These are phyloP conservation scores for Dactylellina drechsleri DNA, from an alignment of 2,329 filamentous ascomycete genomes.

Conservation along the genomic window DNA sequence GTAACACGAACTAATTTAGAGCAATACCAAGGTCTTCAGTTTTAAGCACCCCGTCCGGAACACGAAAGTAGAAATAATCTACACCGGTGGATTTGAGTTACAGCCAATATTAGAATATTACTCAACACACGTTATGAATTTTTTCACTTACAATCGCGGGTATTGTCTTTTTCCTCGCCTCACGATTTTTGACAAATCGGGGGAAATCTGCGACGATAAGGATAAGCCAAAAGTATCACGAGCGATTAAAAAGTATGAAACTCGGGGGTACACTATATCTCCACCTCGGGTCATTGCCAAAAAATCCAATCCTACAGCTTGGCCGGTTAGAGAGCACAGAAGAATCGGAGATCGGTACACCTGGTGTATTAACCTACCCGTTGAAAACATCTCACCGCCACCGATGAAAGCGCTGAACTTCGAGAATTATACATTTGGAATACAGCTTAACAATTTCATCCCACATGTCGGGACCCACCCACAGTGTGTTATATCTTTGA, in stretches of 20 bases:
- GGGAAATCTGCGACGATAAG: not conserved
- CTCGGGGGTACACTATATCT: not conserved
- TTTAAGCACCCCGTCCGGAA: not conserved
- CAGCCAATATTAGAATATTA: slow-evolving; percentile 18
- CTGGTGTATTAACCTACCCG: not conserved
- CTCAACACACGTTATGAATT: slow-evolving; percentile 25
- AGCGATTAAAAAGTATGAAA: slow-evolving; percentile 7
- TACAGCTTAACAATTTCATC: not conserved
- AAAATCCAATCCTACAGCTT: not conserved
- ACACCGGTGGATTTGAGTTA: not conserved
- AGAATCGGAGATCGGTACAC: slow-evolving; percentile 21
- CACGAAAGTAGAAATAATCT: slow-evolving; percentile 7
- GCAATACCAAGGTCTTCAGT: not conserved
- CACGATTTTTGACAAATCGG: not conserved
- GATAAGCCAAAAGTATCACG: not conserved
- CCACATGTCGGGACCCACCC: no score
- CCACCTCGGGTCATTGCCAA: not conserved
- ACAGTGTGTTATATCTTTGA: no score
- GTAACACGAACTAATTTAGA: no score
- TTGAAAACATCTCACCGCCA: not conserved
- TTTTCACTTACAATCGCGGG: slow-evolving; percentile 14
- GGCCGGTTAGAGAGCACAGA: not conserved
- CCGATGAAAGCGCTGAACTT: not conserved
- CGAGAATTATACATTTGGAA: slow-evolving; percentile 1
- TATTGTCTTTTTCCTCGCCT: slow-evolving; percentile 13